Conservation (phyloP, 2,329 filamentous ascomycete genomes). For the Chaetomiaceae sp. region DNA sequence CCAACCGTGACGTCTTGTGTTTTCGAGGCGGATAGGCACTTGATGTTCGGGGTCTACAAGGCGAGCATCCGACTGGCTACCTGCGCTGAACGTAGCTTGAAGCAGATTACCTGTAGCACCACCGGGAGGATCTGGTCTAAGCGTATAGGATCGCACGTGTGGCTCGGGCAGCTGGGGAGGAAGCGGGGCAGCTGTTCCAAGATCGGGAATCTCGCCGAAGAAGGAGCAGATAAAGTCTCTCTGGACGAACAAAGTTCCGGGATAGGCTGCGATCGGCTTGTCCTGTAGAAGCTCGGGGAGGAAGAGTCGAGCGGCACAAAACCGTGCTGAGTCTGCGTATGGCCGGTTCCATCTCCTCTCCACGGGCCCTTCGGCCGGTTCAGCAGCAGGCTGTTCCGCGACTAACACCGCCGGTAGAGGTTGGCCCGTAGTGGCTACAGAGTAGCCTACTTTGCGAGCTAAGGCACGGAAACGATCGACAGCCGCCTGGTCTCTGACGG, state of each 20-base stretch:
- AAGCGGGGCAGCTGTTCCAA: not conserved
- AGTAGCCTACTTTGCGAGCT: not conserved
- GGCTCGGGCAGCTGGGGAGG: not conserved
- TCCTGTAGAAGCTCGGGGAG: not conserved
- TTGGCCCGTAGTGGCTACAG: not conserved
- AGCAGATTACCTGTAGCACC: no score
- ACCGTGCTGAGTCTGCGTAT: not conserved
- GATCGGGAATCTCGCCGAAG: not conserved
- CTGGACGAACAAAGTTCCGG: not conserved
- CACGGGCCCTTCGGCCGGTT: not conserved
- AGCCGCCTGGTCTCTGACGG: not conserved
- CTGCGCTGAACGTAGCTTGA: no score
- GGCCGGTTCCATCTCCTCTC: constrained; percentile 3
- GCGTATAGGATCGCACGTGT: not conserved
- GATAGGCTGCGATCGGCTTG: not conserved
- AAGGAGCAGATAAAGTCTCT: not conserved
- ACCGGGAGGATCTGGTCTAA: no score
- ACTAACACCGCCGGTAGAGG: not conserved
- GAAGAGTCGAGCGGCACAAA: not conserved
- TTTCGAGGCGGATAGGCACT: no score
- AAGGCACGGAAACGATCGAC: not conserved
- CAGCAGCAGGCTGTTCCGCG: not conserved
- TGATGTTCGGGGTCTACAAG: no score
- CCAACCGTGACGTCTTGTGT: no score
- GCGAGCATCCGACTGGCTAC: no score